Evolutionary conservation across 768 basidiomycete species (phyloP).

Genomic region (Termitomyces sp.): DNA sequence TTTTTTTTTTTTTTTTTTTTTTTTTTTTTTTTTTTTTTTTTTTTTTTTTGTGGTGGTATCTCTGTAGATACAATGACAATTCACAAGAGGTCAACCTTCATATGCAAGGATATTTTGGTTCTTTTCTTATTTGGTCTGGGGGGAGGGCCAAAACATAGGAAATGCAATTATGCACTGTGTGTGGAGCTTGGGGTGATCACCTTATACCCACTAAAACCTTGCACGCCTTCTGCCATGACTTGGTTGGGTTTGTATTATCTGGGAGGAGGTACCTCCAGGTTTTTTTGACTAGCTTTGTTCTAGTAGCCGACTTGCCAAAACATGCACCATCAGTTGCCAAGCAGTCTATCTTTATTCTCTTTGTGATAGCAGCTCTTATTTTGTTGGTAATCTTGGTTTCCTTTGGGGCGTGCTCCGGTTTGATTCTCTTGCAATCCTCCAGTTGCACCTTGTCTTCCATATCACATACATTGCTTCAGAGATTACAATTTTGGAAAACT

Average conservation of each 20-base stretch:
- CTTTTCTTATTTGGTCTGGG: too few species aligned
- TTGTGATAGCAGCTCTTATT: background rate
- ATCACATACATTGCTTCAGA: conserved; percentile 27
- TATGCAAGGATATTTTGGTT: too few species aligned
- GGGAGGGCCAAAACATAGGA: background rate
- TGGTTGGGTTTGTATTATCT: background rate
- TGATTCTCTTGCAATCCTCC: conserved; percentile 15
- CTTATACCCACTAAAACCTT: background rate
- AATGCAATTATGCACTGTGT: background rate
- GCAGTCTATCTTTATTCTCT: background rate
- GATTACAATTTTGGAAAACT: conserved; percentile 20
- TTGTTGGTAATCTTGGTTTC: background rate
- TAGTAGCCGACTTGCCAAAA: background rate
- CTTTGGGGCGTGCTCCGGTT: background rate
- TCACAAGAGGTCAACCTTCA: too few species aligned
- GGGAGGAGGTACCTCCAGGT: background rate
- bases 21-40: too few species aligned
- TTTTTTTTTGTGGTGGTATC: too few species aligned
- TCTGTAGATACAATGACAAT: too few species aligned
- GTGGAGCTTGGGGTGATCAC: background rate
- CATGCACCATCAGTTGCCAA: background rate
- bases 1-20: too few species aligned
- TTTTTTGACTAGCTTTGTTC: too few species aligned
- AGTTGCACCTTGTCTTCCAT: conserved; percentile 25
- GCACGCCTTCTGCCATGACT: background rate